Conservation (phyloP, 805 yeast species). For the Teunomyces lycoperdinae region DNA sequence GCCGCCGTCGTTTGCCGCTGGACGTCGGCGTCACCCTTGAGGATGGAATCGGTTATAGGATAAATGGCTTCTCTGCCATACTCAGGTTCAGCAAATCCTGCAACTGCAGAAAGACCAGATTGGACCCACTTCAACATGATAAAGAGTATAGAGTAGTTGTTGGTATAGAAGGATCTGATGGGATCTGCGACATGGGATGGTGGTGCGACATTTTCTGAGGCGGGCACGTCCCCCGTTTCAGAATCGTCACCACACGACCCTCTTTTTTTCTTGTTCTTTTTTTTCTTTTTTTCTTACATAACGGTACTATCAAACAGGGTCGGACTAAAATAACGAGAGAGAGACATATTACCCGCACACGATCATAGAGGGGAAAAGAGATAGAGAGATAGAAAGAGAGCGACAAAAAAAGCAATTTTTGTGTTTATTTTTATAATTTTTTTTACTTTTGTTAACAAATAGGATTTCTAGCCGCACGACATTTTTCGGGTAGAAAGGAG, state of each 20-base stretch:
- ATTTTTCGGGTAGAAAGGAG: not conserved
- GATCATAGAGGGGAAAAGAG: not conserved
- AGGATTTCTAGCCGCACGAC: not conserved
- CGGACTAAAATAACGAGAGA: not conserved
- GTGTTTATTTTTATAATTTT: not conserved
- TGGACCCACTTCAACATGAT: slow-evolving; percentile 81
- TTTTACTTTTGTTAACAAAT: not conserved
- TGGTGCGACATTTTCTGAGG: not conserved
- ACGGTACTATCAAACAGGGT: too few relatives aligned
- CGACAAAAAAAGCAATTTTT: not conserved
- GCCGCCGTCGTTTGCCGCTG: slow-evolving; percentile 56
- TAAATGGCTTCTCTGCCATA: slow-evolving; percentile 92
- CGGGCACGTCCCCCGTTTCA: not conserved
- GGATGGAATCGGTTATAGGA: slow-evolving; percentile 64
- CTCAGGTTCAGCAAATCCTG: slow-evolving; percentile 97
- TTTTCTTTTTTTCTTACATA: too few relatives aligned
- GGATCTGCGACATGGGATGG: not conserved
- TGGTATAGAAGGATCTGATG: not conserved
- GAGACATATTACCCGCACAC: not conserved
- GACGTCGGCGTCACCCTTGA: slow-evolving; percentile 33
- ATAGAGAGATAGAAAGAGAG: not conserved
- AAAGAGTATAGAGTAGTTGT: not conserved
- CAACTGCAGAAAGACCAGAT: slow-evolving; percentile 86
- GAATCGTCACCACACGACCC: not conserved
- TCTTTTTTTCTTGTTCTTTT: too few relatives aligned